phyloP scores from a whole-genome alignment of 1,284 basidiomycete species.

The Tilletia indica region DNA sequence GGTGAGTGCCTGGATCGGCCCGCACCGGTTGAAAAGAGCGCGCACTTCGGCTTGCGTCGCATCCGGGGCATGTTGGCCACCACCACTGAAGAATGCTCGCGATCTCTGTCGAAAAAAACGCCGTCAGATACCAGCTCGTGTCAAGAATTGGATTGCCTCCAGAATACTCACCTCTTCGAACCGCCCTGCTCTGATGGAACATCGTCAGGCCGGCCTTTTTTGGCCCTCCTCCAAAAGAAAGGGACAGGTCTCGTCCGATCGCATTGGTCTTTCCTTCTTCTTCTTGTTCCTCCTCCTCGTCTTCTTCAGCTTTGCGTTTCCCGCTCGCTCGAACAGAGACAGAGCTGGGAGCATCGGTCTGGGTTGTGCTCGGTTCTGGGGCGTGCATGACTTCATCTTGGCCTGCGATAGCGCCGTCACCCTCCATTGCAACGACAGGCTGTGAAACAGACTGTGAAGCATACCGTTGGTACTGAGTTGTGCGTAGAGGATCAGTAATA shows the following conservation, averaged over 20 bases:
- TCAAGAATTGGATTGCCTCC: background rate
- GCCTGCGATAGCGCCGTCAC: conserved; percentile 61
- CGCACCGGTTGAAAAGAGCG: conserved; percentile 72
- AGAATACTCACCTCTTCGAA: conserved; percentile 30
- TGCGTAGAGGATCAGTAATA: conserved; percentile 64
- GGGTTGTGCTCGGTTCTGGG: background rate
- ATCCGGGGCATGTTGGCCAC: conserved; percentile 70
- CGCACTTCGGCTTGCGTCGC: conserved; percentile 69
- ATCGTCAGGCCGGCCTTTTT: conserved; percentile 18
- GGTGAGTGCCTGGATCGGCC: conserved; percentile 40
- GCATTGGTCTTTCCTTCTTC: conserved; percentile 23
- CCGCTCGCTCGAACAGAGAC: background rate
- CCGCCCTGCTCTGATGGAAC: conserved; percentile 35
- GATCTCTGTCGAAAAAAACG: conserved; percentile 64
- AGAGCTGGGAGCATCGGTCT: too few species aligned
- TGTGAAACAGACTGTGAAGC: conserved; percentile 56
- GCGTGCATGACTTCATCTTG: conserved; percentile 7
- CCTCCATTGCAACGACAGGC: conserved; percentile 55
- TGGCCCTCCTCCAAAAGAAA: conserved; percentile 17
- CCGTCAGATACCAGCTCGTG: background rate
- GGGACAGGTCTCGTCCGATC: conserved; percentile 18
- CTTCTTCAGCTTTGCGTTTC: conserved; percentile 42
- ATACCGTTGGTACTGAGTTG: conserved; percentile 52
- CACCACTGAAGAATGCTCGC: conserved; percentile 90
- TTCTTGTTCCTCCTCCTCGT: conserved; percentile 11